These are phyloP conservation scores for Plasmodium berghei DNA, from an alignment of 169 alveolate species.

Conservation along the genomic window DNA sequence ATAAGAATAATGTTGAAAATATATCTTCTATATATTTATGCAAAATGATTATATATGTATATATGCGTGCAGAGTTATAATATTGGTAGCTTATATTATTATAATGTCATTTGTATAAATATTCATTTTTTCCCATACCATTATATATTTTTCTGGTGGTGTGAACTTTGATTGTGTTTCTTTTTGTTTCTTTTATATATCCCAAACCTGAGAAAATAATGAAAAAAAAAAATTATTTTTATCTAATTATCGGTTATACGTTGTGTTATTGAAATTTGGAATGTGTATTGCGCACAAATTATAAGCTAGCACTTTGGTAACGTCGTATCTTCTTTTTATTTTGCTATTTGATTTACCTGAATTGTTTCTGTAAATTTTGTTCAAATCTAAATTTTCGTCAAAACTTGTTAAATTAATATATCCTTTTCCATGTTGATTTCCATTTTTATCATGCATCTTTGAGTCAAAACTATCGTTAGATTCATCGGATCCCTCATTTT, in stretches of 20 bases:
- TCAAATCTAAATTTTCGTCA: conserved; percentile 53
- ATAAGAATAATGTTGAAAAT: background rate
- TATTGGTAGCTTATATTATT: background rate
- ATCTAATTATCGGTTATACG: no score
- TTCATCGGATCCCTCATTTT: background rate
- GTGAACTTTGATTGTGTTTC: conserved; percentile 37
- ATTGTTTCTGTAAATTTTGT: conserved; percentile 22
- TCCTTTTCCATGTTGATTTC: conserved; percentile 4
- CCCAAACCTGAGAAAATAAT: conserved; percentile 15
- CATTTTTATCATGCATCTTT: conserved; percentile 1
- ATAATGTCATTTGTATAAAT: no score
- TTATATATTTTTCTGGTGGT: conserved; percentile 20
- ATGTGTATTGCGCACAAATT: no score
- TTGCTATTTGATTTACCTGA: conserved; percentile 19
- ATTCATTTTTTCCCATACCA: conserved; percentile 10
- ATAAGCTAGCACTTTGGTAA: no score
- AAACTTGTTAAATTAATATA: conserved; percentile 14
- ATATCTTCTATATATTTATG: background rate
- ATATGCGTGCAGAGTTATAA: background rate
- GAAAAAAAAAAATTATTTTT: background rate
- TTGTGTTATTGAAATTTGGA: no score
- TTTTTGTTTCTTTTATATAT: conserved; percentile 8
- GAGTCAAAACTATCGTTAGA: background rate
- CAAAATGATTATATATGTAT: no score
- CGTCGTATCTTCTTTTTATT: no score